Conservation (phyloP, 768 basidiomycete species). For the Dendrothele bispora region DNA sequence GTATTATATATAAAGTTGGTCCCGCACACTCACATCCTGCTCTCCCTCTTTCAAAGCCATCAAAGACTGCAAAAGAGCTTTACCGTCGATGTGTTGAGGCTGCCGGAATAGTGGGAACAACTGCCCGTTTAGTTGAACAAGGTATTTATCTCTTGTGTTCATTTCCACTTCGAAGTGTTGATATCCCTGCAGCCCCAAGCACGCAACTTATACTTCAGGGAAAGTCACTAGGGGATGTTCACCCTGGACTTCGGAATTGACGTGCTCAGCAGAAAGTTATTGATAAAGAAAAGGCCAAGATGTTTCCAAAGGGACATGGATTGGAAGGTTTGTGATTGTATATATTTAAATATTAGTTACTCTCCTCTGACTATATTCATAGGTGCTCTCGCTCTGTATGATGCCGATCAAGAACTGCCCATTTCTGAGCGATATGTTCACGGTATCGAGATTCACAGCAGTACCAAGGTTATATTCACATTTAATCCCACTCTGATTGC, state of each 20-base stretch:
- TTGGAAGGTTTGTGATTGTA: not conserved
- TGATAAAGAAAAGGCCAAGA: not conserved
- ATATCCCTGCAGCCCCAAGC: not conserved
- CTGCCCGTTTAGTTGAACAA: not conserved
- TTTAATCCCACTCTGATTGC: not conserved
- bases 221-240: not conserved
- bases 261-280: not conserved
- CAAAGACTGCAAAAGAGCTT: not conserved
- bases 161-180: not conserved
- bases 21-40: not conserved
- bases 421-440: not conserved
- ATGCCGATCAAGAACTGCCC: not conserved
- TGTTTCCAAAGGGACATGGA: not conserved
- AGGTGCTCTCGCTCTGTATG: not conserved
- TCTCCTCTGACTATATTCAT: not conserved
- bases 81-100: not conserved
- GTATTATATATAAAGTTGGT: not conserved
- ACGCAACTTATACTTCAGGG: not conserved
- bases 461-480: not conserved
- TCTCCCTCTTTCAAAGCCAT: not conserved
- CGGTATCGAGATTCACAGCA: not conserved
- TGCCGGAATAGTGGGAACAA: not conserved
- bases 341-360: not conserved
- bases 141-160: not conserved
- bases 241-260: not conserved